Percentiles rank a stretch among this genome's conserved stretches.
Evolutionary conservation across 306 rosid genomes (phyloP).

Genomic region (Medicago ruthenica): DNA sequence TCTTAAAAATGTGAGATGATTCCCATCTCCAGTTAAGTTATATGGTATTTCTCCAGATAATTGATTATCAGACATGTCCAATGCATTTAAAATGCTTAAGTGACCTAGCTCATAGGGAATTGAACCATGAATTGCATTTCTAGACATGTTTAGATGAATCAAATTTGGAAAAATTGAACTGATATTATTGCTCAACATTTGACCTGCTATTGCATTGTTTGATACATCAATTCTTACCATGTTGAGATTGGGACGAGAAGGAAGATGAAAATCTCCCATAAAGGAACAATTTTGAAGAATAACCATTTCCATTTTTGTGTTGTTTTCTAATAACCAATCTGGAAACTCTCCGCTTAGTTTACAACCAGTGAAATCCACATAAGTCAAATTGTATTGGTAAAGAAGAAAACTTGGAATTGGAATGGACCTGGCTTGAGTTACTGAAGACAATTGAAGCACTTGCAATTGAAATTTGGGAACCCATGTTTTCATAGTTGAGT

Average conservation of each 20-base stretch:
- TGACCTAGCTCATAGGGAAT: background rate
- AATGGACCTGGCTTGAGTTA: background rate
- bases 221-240: background rate
- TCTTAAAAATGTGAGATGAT: no score
- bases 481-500: conserved; percentile 2
- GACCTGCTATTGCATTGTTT: background rate
- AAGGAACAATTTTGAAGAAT: background rate
- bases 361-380: background rate
- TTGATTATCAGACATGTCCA: conserved; percentile 36
- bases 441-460: background rate
- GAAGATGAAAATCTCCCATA: background rate
- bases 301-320: background rate
- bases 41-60: conserved; percentile 22
- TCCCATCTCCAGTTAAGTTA: background rate
- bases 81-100: background rate
- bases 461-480: conserved; percentile 19
- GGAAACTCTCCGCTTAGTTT: conserved; percentile 21
- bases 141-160: background rate
- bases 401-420: conserved; percentile 17
- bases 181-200: background rate
- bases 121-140: conserved; percentile 3
- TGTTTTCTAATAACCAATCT: conserved; percentile 22
- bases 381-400: background rate
- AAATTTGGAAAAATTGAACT: conserved; percentile 30
- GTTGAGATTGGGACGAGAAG: background rate